Percentiles rank a stretch among this genome's conserved stretches.
Evolutionary conservation across 2,329 filamentous ascomycete genomes (phyloP).

Genomic region (Ophiostoma sp.): DNA sequence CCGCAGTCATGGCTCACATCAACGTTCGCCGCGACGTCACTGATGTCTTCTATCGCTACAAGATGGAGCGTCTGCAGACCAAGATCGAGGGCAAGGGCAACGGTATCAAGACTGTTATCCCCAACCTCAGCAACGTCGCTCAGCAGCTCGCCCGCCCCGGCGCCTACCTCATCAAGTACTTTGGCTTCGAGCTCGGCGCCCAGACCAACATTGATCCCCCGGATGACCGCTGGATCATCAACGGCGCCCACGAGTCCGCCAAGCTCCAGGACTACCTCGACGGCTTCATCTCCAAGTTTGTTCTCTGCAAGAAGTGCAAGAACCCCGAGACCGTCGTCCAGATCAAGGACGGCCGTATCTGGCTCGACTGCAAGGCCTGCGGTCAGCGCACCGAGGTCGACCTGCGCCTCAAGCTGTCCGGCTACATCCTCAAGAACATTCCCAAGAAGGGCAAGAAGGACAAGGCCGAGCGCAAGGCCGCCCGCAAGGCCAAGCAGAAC

Average conservation of each 20-base stretch:
- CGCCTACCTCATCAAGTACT: conserved; percentile 98
- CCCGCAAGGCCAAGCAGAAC: conserved; percentile 80
- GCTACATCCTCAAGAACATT: conserved; percentile 95
- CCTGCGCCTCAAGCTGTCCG: conserved; percentile 87
- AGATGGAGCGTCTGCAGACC: conserved; percentile 98
- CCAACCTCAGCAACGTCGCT: conserved; percentile 93
- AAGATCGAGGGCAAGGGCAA: conserved; percentile 99
- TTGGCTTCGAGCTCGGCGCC: conserved; percentile 96
- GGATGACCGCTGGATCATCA: conserved; percentile 99
- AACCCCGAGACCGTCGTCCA: conserved; percentile 96
- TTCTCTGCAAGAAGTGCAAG: conserved; percentile 99
- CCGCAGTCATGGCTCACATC: conserved; percentile 85
- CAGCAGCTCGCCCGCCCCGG: conserved; percentile 87
- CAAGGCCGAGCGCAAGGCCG: conserved; percentile 87
- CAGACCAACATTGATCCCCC: conserved; percentile 97
- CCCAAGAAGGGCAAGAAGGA: conserved; percentile 94
- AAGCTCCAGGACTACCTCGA: conserved; percentile 98
- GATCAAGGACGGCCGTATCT: conserved; percentile 88
- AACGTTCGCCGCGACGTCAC: conserved; percentile 97
- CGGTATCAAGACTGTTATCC: conserved; percentile 97
- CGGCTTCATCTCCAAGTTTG: conserved; percentile 97
- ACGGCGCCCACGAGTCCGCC: conserved; percentile 87
- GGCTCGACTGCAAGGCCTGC: conserved; percentile 97
- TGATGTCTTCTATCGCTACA: conserved; percentile 99
- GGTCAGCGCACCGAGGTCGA: conserved; percentile 90